Conservation (phyloP, 352 stramenopile species). For the Aphanomyces astaci region DNA sequence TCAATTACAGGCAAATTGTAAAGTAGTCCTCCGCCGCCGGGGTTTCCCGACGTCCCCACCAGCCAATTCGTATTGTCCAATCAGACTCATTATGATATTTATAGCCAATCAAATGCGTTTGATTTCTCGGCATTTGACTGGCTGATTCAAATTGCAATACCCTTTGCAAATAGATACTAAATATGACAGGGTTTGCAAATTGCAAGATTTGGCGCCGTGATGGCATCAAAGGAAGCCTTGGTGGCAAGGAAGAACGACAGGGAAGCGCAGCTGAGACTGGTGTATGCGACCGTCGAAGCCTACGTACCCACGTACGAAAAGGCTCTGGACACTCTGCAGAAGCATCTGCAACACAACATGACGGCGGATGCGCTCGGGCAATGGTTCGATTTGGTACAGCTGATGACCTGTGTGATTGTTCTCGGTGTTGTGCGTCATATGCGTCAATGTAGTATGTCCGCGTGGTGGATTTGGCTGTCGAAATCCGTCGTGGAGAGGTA, state of each 20-base stretch:
- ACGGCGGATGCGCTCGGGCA: constrained; percentile 32
- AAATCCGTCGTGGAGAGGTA: constrained; percentile 67
- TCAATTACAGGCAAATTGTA: constrained; percentile 25
- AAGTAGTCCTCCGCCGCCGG: constrained; percentile 1
- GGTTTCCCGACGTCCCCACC: not conserved
- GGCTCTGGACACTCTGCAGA: constrained; percentile 45
- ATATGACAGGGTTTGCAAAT: not conserved
- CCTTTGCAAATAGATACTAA: not conserved
- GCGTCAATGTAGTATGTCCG: constrained; percentile 44
- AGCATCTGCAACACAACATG: constrained; percentile 30
- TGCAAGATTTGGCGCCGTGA: not conserved
- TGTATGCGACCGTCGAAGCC: constrained; percentile 15
- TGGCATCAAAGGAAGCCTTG: constrained; percentile 6
- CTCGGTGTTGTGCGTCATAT: not conserved
- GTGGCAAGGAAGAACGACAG: not conserved
- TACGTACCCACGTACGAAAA: constrained; percentile 27
- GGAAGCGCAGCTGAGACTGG: constrained; percentile 4
- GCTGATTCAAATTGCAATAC: not conserved
- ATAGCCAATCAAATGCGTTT: not conserved
- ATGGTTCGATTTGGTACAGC: constrained; percentile 58
- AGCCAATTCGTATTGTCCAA: constrained; percentile 21
- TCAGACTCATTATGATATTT: not conserved
- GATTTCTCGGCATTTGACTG: not conserved
- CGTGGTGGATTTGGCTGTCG: constrained; percentile 49
- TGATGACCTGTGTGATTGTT: not conserved